phyloP scores from a whole-genome alignment of 148 eudicot species.

The Vaccinium corymbosum region DNA sequence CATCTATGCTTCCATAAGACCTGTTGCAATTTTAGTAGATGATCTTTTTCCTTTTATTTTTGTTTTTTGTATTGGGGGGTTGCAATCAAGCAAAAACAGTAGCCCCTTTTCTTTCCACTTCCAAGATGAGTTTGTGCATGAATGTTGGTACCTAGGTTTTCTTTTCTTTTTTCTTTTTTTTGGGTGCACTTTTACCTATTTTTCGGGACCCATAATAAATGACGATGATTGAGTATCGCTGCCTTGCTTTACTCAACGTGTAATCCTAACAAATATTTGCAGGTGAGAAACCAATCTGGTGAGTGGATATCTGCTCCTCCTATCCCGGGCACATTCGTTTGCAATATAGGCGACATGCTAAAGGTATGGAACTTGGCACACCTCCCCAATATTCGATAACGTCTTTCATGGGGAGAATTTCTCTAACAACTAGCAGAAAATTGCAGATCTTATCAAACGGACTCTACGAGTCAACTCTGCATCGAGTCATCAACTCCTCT shows the following conservation, averaged over 20 bases:
- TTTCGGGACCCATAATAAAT: not conserved
- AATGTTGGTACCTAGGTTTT: not conserved
- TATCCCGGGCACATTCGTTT: constrained; percentile 86
- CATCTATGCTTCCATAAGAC: not conserved
- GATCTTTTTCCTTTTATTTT: no score
- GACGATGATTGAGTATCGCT: not conserved
- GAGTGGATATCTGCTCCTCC: constrained; percentile 98
- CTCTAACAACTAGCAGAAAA: not conserved
- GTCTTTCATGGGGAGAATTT: not conserved
- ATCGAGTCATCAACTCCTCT: constrained; percentile 70
- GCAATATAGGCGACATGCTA: constrained; percentile 95
- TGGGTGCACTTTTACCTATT: not conserved
- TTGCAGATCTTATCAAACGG: constrained; percentile 85
- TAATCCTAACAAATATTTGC: constrained; percentile 14
- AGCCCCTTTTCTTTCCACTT: not conserved
- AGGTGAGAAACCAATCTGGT: constrained; percentile 88
- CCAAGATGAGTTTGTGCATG: not conserved
- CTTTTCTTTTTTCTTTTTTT: not conserved
- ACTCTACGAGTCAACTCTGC: constrained; percentile 79
- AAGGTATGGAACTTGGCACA: constrained; percentile 47
- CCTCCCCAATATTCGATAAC: constrained; percentile 1
- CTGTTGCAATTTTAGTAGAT: not conserved
- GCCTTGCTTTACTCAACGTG: not conserved
- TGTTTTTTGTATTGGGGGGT: no score
- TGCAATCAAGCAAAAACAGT: not conserved